Evolutionary conservation across 2,329 filamentous ascomycete species (phyloP).

Genomic region (Pseudocercospora macadamiae): DNA sequence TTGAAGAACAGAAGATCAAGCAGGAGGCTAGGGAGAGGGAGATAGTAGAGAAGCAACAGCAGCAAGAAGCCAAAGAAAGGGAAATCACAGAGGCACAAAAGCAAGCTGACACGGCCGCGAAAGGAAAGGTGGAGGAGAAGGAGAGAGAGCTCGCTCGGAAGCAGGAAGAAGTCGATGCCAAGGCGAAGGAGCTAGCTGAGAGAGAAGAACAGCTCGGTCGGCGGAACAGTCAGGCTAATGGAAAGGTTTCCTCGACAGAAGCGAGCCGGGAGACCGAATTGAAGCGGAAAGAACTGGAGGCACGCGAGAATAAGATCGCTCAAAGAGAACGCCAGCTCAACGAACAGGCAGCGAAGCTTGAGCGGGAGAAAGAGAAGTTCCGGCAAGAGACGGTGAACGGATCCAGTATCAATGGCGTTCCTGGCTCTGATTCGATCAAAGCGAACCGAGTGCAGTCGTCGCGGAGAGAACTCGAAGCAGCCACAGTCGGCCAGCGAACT

Average conservation of each 20-base stretch:
- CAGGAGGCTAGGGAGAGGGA: conserved; percentile 11
- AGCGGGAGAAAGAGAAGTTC: not conserved
- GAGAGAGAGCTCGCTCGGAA: conserved; percentile 9
- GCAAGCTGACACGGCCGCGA: not conserved
- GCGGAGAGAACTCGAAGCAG: conserved; percentile 9
- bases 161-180: conserved; percentile 6
- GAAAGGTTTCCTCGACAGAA: not conserved
- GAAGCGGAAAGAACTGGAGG: not conserved
- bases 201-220: not conserved
- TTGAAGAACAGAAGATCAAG: conserved; percentile 1
- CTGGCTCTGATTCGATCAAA: not conserved
- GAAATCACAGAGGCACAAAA: no score
- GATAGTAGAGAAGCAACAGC: not conserved
- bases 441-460: conserved; percentile 7
- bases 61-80: not conserved
- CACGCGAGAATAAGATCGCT: not conserved
- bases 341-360: not conserved
- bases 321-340: not conserved
- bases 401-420: not conserved
- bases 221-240: not conserved
- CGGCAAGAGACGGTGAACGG: not conserved
- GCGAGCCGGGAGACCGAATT: not conserved
- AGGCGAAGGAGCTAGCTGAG: not conserved
- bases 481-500: conserved; percentile 9
- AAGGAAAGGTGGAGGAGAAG: not conserved